These are phyloP conservation scores for Backusella parvicylindrica DNA, from an alignment of 192 early-diverging fungal genomes.

Conservation along the genomic window DNA sequence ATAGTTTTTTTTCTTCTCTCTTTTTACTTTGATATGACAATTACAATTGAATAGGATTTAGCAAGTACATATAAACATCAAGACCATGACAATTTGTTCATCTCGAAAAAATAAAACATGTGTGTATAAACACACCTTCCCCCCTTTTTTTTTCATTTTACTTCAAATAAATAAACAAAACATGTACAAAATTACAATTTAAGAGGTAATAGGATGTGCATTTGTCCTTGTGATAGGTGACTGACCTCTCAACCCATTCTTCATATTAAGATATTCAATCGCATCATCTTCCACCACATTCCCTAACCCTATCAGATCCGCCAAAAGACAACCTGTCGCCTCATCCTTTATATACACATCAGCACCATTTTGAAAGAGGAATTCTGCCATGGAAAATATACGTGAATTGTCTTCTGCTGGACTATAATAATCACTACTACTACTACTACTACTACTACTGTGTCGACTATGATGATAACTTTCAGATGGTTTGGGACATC, in stretches of 20 bases:
- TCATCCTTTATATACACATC: constrained; percentile 12
- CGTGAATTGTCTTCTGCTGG: background rate
- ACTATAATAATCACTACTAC: constrained; percentile 14
- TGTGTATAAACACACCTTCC: too few species aligned
- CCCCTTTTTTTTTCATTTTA: too few species aligned
- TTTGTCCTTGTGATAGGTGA: constrained; percentile 12
- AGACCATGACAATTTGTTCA: too few species aligned
- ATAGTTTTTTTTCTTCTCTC: too few species aligned
- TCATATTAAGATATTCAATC: constrained; percentile 23
- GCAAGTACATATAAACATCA: too few species aligned
- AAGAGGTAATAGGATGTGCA: background rate
- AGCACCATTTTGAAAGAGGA: constrained; percentile 61
- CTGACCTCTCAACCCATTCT: constrained; percentile 25
- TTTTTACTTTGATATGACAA: too few species aligned
- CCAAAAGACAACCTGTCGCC: constrained; percentile 9
- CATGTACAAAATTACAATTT: background rate
- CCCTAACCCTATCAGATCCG: constrained; percentile 7
- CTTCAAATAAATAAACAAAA: background rate
- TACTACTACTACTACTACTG: background rate
- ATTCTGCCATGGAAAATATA: constrained; percentile 54
- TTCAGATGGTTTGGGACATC: background rate
- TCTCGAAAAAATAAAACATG: too few species aligned
- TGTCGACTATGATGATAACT: background rate
- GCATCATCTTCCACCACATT: constrained; percentile 19
- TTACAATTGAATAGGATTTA: too few species aligned